A percentile compares a stretch with the other conserved stretches of the same genome.
Evolutionary conservation across 345 rosid genomes (phyloP).

Genomic region (Eucalyptus albens): DNA sequence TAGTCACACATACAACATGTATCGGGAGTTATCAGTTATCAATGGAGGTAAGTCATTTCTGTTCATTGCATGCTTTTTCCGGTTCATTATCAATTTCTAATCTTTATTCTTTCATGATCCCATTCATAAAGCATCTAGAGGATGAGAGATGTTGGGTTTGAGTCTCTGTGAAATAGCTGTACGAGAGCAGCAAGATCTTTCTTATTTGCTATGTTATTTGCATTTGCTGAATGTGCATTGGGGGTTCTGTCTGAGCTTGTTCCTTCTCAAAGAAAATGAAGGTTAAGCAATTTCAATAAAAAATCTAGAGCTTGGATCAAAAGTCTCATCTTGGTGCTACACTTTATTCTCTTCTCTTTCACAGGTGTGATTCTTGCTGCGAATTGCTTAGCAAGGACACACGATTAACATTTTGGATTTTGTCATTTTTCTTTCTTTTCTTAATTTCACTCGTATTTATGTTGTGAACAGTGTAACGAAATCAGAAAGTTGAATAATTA

Average conservation of each 20-base stretch:
- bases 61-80: not conserved
- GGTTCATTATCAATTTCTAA: not conserved
- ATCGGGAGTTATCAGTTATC: slow-evolving; percentile 61
- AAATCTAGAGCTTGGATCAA: too few relatives aligned
- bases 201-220: too few relatives aligned
- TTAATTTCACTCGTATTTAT: not conserved
- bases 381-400: not conserved
- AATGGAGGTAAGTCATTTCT: slow-evolving; percentile 49
- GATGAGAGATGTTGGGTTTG: too few relatives aligned
- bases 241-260: too few relatives aligned
- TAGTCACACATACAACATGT: slow-evolving; percentile 82
- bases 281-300: too few relatives aligned
- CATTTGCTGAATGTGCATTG: too few relatives aligned
- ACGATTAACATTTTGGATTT: not conserved
- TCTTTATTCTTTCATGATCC: not conserved
- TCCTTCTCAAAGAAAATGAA: too few relatives aligned
- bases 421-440: not conserved
- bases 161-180: too few relatives aligned
- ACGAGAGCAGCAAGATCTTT: too few relatives aligned
- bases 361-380: not conserved
- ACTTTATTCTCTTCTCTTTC: too few relatives aligned
- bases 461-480: slow-evolving; percentile 44
- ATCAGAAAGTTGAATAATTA: slow-evolving; percentile 57
- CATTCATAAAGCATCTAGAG: not conserved
- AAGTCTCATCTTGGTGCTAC: too few relatives aligned